phyloP scores from a whole-genome alignment of 352 stramenopile species.

The Phytophthora niederhauseri region DNA sequence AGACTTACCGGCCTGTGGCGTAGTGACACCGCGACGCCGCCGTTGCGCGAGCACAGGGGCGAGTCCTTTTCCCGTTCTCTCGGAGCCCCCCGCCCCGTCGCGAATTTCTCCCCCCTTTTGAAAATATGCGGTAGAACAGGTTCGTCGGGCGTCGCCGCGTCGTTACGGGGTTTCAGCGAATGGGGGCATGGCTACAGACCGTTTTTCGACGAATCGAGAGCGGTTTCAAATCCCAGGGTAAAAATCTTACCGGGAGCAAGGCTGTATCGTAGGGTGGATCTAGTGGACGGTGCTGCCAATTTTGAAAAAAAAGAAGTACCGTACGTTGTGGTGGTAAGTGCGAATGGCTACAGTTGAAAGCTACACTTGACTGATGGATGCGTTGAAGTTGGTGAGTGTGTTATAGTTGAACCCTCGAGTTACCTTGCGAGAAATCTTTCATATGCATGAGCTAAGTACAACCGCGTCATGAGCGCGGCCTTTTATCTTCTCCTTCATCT shows the following conservation, averaged over 20 bases:
- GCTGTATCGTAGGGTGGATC: slow-evolving; percentile 16
- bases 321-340: slow-evolving; percentile 4
- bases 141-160: not conserved
- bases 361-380: not conserved
- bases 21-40: slow-evolving; percentile 30
- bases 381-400: not conserved
- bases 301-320: slow-evolving; percentile 18
- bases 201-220: not conserved
- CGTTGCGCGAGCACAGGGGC: slow-evolving; percentile 36
- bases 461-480: no score
- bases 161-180: slow-evolving; percentile 9
- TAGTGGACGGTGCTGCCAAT: slow-evolving; percentile 16
- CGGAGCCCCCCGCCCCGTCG: slow-evolving; percentile 11
- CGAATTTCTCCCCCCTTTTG: slow-evolving; percentile 26
- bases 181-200: not conserved
- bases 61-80: slow-evolving; percentile 52
- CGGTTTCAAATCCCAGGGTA: slow-evolving; percentile 6
- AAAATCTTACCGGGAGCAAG: slow-evolving; percentile 8
- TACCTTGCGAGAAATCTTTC: slow-evolving; percentile 1
- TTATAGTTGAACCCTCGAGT: not conserved
- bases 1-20: slow-evolving; percentile 43
- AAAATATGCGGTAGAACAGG: slow-evolving; percentile 17
- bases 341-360: slow-evolving; percentile 14
- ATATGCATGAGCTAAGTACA: no score
- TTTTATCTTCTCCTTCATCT: no score